Percentiles rank a stretch among this genome's conserved stretches.
phyloP scores from a whole-genome alignment of 257 asterid species.

The Solanum appendiculatum region DNA sequence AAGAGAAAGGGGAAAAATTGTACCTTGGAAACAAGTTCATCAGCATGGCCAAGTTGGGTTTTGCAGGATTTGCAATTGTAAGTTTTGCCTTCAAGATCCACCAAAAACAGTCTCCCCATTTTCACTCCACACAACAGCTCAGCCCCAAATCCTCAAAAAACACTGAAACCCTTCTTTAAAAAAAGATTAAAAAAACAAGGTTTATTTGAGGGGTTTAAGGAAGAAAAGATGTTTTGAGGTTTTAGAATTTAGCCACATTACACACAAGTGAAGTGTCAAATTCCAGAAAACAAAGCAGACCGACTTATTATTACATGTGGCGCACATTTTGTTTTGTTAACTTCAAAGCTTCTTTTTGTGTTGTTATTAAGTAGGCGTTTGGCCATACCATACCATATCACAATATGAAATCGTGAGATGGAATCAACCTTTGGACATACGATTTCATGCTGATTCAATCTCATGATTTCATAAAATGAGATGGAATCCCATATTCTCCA shows the following conservation, averaged over 20 bases:
- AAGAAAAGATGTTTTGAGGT: too few relatives aligned
- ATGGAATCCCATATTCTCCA: too few relatives aligned
- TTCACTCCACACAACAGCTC: background rate
- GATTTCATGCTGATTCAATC: too few relatives aligned
- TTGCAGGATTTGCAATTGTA: constrained; percentile 79
- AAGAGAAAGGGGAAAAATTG: background rate
- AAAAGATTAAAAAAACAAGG: background rate
- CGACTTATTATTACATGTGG: background rate
- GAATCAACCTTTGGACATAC: too few relatives aligned
- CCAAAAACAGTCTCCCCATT: constrained; percentile 69
- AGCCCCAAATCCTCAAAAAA: background rate
- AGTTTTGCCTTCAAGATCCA: constrained; percentile 58
- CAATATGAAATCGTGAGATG: too few relatives aligned
- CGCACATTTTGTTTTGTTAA: background rate
- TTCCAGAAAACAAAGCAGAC: background rate
- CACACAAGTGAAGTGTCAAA: background rate
- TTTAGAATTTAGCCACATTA: background rate
- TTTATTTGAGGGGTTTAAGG: background rate
- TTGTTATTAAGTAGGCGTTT: background rate
- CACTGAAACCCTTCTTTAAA: background rate
- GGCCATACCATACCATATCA: too few relatives aligned
- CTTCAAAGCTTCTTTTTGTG: background rate
- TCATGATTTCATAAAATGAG: too few relatives aligned
- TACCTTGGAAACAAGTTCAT: constrained; percentile 50
- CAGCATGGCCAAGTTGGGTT: constrained; percentile 51